These are phyloP conservation scores for Penicillium crystallinum DNA, from an alignment of 495 filamentous ascomycete genomes.

Conservation along the genomic window DNA sequence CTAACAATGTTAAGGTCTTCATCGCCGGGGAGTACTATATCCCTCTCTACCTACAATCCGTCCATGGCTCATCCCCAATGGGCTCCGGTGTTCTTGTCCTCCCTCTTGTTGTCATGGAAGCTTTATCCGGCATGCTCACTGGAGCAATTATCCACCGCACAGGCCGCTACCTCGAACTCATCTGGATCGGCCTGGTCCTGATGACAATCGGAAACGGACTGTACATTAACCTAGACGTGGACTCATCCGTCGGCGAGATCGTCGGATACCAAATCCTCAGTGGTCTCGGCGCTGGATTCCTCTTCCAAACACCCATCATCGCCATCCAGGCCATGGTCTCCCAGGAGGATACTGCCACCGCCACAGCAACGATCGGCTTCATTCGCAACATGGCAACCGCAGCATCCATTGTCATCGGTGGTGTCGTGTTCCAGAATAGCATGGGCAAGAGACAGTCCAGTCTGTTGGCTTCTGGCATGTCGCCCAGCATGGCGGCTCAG, in stretches of 20 bases:
- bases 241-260: conserved; percentile 38
- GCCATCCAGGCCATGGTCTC: conserved; percentile 69
- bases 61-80: conserved; percentile 44
- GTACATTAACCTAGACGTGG: conserved; percentile 41
- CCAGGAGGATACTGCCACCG: conserved; percentile 66
- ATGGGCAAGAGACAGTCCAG: conserved; percentile 40
- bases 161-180: conserved; percentile 54
- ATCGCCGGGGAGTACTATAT: conserved; percentile 54
- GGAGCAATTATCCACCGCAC: conserved; percentile 56
- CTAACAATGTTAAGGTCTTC: conserved; percentile 32
- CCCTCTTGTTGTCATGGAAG: conserved; percentile 47
- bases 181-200: conserved; percentile 44
- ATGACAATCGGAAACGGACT: conserved; percentile 50
- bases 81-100: conserved; percentile 49
- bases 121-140: conserved; percentile 40
- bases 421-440: conserved; percentile 69
- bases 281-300: conserved; percentile 48
- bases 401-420: conserved; percentile 70
- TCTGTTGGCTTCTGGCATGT: conserved; percentile 45
- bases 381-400: conserved; percentile 66
- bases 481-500: conserved; percentile 25
- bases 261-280: conserved; percentile 57
- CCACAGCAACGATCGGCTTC: conserved; percentile 72
- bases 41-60: conserved; percentile 55
- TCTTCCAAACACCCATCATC: conserved; percentile 62